phyloP scores from a whole-genome alignment of 1,139 yeast genomes.

The Arxiozyma bovina region DNA sequence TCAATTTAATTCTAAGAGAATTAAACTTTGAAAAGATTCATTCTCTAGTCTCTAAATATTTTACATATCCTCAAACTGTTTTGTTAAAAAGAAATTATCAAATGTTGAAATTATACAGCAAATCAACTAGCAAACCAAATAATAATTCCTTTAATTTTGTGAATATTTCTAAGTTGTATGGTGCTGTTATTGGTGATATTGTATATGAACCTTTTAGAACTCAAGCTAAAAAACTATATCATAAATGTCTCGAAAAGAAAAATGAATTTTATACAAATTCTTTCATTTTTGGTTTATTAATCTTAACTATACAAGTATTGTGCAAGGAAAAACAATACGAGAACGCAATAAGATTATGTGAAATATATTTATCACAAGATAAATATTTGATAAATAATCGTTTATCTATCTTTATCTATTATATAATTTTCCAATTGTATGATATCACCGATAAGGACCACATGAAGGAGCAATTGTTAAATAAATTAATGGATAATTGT shows the following conservation, averaged over 20 bases:
- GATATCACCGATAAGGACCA: constrained; percentile 17
- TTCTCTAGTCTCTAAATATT: constrained; percentile 17
- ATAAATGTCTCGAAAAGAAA: constrained; percentile 11
- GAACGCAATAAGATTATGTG: constrained; percentile 25
- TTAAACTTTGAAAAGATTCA: constrained; percentile 23
- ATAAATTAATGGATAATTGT: constrained; percentile 8
- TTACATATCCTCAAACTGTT: constrained; percentile 24
- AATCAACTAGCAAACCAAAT: constrained; percentile 5
- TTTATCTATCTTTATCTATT: constrained; percentile 9
- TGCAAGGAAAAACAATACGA: constrained; percentile 23
- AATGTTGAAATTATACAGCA: constrained; percentile 23
- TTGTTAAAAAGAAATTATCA: constrained; percentile 16
- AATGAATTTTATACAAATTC: constrained; percentile 18
- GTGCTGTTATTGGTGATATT: constrained; percentile 21
- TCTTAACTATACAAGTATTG: constrained; percentile 24
- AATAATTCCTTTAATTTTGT: constrained; percentile 14
- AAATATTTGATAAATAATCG: constrained; percentile 6
- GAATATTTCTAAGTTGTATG: constrained; percentile 16
- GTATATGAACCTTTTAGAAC: constrained; percentile 24
- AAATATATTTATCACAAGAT: constrained; percentile 11
- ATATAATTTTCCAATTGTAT: constrained; percentile 23
- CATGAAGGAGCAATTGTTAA: constrained; percentile 16
- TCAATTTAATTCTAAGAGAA: constrained; percentile 30
- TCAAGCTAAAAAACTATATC: constrained; percentile 26
- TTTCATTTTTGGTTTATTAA: constrained; percentile 18